Base-by-base conservation (phyloP, 176 grass and related monocot genomes). In the Avena eriantha region DNA sequence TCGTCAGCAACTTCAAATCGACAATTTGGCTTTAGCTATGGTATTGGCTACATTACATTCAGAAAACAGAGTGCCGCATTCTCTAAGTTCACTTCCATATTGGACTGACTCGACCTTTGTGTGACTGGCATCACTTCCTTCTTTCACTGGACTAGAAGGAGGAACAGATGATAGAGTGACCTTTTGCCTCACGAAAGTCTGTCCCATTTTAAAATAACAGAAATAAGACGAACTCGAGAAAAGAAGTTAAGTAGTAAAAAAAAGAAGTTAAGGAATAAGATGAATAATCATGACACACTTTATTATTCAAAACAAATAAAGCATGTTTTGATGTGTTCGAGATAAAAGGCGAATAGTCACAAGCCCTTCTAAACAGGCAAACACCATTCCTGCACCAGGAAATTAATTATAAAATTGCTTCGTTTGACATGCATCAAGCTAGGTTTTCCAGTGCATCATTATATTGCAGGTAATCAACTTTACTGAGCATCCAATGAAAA, bases 131-230 rank as follows among this genome's bases (percentile, higher is more conserved):
- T 80, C 78, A 69, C 76, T 92, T 89, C 77, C 83, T 80, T 96
- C 90, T 80, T 92, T 92, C 83, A 82, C 48, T 76, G 35, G 80
- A 93, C 76, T 85, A 90, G 87, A 84, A 82, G 70, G 59, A 88
- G 86, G 91, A 79, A 86, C 31, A 90, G 92, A 87, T 14, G 87
- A 90, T 60, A 99, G 87, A 87, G 85, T 91, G 51, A 92, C 82
- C 92, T 94, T 99, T 86, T 99, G 97, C 83, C 97, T 85, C 94
- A 99, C 84, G 83, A 99, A 94, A 69, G 97, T 99, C 97, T 99
- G 97, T 80, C 82, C 73, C 88, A 94, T 91, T 88, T 90, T 86
- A 81, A 46, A 88, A 88, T 84, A 80, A 88, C 61, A 78, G 47
- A 88, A 85, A 45, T 55, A 86, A 91, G 46, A 88, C 64, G 24